Evolutionary conservation across 2,329 filamentous ascomycete genomes (phyloP).

Genomic region (Colletotrichum abscissum): DNA sequence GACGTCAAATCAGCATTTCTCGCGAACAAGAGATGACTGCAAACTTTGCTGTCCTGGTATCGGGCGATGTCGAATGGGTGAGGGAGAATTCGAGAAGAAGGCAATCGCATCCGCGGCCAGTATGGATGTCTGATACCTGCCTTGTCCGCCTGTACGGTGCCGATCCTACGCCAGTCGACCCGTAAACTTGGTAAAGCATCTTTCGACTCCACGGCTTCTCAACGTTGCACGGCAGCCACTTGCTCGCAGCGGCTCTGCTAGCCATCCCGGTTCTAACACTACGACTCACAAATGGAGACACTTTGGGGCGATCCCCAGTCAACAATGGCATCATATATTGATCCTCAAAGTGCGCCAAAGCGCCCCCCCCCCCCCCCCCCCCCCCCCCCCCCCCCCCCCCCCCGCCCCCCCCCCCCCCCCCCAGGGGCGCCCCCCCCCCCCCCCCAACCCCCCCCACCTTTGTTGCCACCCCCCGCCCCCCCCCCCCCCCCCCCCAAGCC

Average conservation of each 20-base stretch:
- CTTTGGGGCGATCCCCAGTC: neutral
- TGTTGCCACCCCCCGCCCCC: too few species aligned
- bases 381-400: too few species aligned
- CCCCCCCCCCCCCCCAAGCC: neutral
- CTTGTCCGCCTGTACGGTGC: neutral
- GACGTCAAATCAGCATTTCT: neutral
- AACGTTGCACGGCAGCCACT: slow-evolving; percentile 13
- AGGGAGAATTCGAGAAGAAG: neutral
- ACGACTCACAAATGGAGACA: slow-evolving; percentile 4
- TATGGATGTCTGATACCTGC: neutral
- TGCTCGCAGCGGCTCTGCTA: neutral
- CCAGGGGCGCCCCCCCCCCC: neutral
- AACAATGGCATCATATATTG: neutral
- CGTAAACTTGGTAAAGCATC: slow-evolving; percentile 25
- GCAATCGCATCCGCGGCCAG: neutral
- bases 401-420: neutral
- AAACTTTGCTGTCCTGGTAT: neutral
- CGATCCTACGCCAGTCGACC: slow-evolving; percentile 13
- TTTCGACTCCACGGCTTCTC: slow-evolving; percentile 21
- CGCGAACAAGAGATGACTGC: neutral
- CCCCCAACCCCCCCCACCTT: too few species aligned
- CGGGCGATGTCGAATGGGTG: neutral
- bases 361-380: neutral
- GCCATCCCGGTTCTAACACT: neutral
- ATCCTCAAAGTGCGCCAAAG: slow-evolving; percentile 4